These are phyloP conservation scores for Citrus glauca DNA, from an alignment of 345 rosid genomes.

Conservation along the genomic window DNA sequence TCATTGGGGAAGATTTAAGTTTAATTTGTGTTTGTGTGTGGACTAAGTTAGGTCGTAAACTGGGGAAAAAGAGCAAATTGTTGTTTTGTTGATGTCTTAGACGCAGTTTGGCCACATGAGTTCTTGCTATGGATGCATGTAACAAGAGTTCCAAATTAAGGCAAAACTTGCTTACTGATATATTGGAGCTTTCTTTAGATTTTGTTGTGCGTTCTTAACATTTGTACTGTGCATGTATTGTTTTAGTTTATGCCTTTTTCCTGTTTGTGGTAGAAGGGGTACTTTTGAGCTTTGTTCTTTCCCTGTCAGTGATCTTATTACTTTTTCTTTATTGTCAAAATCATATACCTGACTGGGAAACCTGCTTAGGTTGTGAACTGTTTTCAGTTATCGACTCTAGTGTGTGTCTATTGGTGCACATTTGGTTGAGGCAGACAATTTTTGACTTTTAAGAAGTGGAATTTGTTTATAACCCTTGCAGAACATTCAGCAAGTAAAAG, in stretches of 20 bases:
- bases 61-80: not conserved
- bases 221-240: not conserved
- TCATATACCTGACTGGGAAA: slow-evolving; percentile 10
- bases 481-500: slow-evolving; percentile 46
- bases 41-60: not conserved
- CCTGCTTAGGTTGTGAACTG: not conserved
- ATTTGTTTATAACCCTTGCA: slow-evolving; percentile 20
- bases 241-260: not conserved
- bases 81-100: not conserved
- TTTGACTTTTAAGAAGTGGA: slow-evolving; percentile 14
- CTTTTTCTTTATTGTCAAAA: not conserved
- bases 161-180: not conserved
- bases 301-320: slow-evolving; percentile 1
- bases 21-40: not conserved
- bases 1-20: not conserved
- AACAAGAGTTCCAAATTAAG: not conserved
- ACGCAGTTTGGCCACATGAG: not conserved
- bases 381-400: slow-evolving; percentile 8
- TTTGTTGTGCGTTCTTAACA: not conserved
- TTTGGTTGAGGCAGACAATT: slow-evolving; percentile 4
- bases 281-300: not conserved
- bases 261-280: not conserved
- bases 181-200: not conserved
- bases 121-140: not conserved
- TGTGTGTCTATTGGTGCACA: not conserved